Percentiles rank a stretch among this genome's conserved stretches.
These are phyloP conservation scores for Arxiozyma telluris DNA, from an alignment of 1,139 yeast species.

Conservation along the genomic window DNA sequence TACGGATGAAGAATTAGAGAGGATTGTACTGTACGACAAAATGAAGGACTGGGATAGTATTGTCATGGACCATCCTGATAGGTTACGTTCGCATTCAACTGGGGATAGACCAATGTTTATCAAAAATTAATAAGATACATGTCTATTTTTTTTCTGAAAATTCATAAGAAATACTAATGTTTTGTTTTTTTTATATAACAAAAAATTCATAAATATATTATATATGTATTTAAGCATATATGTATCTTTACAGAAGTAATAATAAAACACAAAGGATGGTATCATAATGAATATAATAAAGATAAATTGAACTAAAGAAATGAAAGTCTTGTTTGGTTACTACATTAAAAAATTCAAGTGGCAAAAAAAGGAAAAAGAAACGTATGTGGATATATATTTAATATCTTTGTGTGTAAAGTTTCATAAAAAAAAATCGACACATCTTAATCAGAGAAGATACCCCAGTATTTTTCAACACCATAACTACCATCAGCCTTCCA, in stretches of 20 bases:
- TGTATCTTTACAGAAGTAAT: not conserved
- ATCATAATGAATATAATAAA: not conserved
- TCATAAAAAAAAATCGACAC: not conserved
- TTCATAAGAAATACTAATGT: not conserved
- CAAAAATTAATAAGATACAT: constrained; percentile 15
- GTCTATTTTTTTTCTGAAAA: not conserved
- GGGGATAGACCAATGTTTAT: constrained; percentile 32
- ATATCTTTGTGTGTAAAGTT: not conserved
- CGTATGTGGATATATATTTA: not conserved
- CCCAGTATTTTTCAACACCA: constrained; percentile 69
- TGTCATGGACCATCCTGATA: constrained; percentile 83
- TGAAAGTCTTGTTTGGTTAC: not conserved
- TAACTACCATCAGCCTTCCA: constrained; percentile 67
- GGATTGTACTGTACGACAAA: constrained; percentile 46
- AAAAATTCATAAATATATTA: not conserved
- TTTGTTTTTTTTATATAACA: too few relatives aligned
- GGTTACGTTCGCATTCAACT: constrained; percentile 35
- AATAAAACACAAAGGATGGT: not conserved
- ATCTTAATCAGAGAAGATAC: constrained; percentile 33
- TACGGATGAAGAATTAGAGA: constrained; percentile 32
- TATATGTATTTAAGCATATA: too few relatives aligned
- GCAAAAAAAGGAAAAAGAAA: not conserved
- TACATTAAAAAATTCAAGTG: not conserved
- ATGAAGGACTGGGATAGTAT: constrained; percentile 45
- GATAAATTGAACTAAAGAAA: not conserved